Evolutionary conservation across 176 grass and related monocot genomes (phyloP), one percentile per base, ranked within the genome.

Genomic region (Neostapfia colusana): DNA sequence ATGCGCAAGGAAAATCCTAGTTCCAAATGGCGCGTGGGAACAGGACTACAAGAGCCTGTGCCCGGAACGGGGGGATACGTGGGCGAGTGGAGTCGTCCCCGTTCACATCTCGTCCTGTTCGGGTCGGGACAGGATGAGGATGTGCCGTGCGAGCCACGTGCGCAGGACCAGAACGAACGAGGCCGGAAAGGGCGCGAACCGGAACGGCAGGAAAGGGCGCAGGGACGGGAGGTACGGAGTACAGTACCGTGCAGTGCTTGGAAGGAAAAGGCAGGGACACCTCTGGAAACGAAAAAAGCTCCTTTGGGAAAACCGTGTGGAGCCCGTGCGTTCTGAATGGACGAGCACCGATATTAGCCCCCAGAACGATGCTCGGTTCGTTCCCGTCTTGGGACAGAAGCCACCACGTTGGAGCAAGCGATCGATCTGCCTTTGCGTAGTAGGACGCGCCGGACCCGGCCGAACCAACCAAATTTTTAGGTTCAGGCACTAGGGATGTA

Each of bases 281-380:
- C 9, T 31, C 31, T 31, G 31, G 31, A 31, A 3, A 31, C 31
- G 31, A 64, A 80, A 64, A 80, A 50, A 4, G 64, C 0, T n/a
- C 40, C 86, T 79, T 83, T 83, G 54, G 36, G 57, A 84, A 84
- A 75, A 88, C 76, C 76, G 81, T 80, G 86, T 80, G 86, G 86
- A 75, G 63, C 86, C 69, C 80, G 53, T 55, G 56, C 70, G 1
- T 31, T 31, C 31, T 40, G 28, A 31, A 31, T 31, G 31, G 31
- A 31, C 31, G 31, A 31, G 31, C 31, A 31, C 31, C 3, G 31
- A 31, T 31, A n/a, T n/a, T n/a, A n/a, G n/a, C n/a, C 31, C 3
- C 2, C 31, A 31, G 31, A 3, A 31, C 31, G 31, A 31, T 31
- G 31, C 31, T 31, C 31, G 11, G 43, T 13, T 10, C 0, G 46